Percentiles rank a stretch among this genome's conserved stretches.
Conservation (phyloP, 2,329 filamentous ascomycete species). For the Trichoderma simmonsii region DNA sequence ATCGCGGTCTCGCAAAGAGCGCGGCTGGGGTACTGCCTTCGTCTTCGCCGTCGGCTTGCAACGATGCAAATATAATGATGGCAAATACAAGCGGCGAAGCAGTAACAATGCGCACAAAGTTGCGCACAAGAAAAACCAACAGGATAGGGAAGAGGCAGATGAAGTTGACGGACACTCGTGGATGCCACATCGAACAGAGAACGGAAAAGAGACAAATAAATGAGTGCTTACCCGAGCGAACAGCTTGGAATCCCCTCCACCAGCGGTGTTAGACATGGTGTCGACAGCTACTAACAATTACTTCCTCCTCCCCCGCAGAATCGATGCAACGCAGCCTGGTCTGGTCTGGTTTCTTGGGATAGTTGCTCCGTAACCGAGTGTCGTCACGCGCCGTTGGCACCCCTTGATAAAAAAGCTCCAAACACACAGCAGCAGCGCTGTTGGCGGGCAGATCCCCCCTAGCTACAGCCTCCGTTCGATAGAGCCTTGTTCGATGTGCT, state of each 20-base stretch:
- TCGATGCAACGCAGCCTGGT: background rate
- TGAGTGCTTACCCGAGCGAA: conserved; percentile 79
- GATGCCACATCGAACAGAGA: conserved; percentile 5
- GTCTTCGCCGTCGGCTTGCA: background rate
- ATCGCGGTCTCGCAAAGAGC: background rate
- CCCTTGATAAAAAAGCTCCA: background rate
- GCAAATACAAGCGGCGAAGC: background rate
- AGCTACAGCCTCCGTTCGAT: background rate
- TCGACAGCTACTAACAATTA: conserved; percentile 1
- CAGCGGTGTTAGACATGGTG: conserved; percentile 50
- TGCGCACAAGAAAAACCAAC: background rate
- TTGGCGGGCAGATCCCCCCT: background rate
- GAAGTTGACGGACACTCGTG: background rate
- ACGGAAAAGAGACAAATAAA: conserved; percentile 16
- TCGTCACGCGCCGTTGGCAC: conserved; percentile 6
- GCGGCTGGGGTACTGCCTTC: background rate
- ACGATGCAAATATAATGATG: background rate
- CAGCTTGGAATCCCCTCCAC: conserved; percentile 96
- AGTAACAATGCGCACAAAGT: background rate
- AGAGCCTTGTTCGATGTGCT: conserved; percentile 10
- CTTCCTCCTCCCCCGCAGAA: conserved; percentile 17
- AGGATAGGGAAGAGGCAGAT: conserved; percentile 19
- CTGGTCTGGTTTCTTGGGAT: background rate
- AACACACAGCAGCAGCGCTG: background rate
- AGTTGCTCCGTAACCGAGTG: background rate